Evolutionary conservation across 2,329 filamentous ascomycete species (phyloP).

Genomic region (Fusarium xyrophilum): DNA sequence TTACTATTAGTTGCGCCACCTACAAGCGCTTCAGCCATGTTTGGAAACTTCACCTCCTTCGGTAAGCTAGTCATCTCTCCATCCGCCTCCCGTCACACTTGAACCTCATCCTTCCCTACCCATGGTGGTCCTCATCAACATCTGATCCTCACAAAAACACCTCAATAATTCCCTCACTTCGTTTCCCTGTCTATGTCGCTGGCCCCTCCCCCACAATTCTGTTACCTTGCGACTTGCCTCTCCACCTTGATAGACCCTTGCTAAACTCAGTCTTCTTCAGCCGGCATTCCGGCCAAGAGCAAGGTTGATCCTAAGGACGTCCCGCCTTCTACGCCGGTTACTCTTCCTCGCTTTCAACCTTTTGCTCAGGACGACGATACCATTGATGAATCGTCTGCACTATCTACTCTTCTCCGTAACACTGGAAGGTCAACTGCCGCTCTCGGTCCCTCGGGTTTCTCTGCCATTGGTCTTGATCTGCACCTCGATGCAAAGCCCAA

Average conservation of each 20-base stretch:
- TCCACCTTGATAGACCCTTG: conserved; percentile 29
- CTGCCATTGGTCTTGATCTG: conserved; percentile 65
- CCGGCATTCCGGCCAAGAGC: conserved; percentile 40
- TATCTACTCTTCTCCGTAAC: conserved; percentile 60
- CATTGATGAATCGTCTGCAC: conserved; percentile 45
- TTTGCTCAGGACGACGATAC: conserved; percentile 44
- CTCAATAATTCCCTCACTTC: conserved; percentile 31
- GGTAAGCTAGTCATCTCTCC: conserved; percentile 45
- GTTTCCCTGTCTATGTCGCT: conserved; percentile 5
- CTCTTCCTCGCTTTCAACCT: conserved; percentile 57
- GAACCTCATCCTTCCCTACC: neutral
- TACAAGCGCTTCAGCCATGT: conserved; percentile 46
- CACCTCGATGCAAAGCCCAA: conserved; percentile 56
- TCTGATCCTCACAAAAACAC: conserved; percentile 29
- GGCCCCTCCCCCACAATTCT: conserved; percentile 23
- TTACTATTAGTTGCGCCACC: conserved; percentile 34
- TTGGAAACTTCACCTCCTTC: conserved; percentile 51
- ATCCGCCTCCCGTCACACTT: neutral
- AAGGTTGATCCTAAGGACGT: conserved; percentile 58
- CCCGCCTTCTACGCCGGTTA: conserved; percentile 63
- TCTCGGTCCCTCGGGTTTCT: conserved; percentile 56
- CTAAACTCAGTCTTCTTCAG: conserved; percentile 36
- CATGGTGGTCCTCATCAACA: neutral
- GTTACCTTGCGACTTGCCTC: conserved; percentile 15
- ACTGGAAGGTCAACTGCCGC: conserved; percentile 57